Percentiles rank a stretch among this genome's conserved stretches.
Evolutionary conservation across 345 rosid genomes (phyloP).

Genomic region (Schrenkiella parvula): DNA sequence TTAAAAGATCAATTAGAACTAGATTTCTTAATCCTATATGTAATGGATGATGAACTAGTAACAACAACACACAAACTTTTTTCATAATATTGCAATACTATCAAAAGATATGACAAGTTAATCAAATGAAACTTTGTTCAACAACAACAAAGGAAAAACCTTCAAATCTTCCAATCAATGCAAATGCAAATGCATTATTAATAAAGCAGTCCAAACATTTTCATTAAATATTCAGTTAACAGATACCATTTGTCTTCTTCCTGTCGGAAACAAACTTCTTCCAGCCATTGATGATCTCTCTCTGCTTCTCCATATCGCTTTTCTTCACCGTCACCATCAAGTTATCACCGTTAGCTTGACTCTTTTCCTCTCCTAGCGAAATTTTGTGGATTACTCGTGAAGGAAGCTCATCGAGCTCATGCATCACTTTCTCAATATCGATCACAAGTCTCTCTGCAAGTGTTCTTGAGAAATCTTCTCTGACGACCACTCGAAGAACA

Average conservation of each 20-base stretch:
- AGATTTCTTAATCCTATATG: neutral
- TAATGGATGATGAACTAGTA: neutral
- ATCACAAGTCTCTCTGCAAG: slow-evolving; percentile 61
- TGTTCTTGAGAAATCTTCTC: slow-evolving; percentile 79
- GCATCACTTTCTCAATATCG: slow-evolving; percentile 72
- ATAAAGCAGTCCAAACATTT: neutral
- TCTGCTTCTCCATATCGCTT: slow-evolving; percentile 47
- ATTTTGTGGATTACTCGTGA: slow-evolving; percentile 42
- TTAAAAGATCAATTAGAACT: neutral
- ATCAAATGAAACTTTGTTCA: slow-evolving; percentile 11
- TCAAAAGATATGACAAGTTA: slow-evolving; percentile 2
- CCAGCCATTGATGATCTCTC: slow-evolving; percentile 54
- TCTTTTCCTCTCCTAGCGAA: slow-evolving; percentile 27
- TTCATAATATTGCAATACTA: neutral
- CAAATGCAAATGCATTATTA: slow-evolving; percentile 23
- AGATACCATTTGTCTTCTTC: slow-evolving; percentile 38
- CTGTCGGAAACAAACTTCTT: slow-evolving; percentile 45
- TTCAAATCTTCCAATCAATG: slow-evolving; percentile 16
- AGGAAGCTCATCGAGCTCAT: slow-evolving; percentile 68
- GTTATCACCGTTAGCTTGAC: slow-evolving; percentile 20
- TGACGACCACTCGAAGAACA: slow-evolving; percentile 70
- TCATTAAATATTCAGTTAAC: slow-evolving; percentile 20
- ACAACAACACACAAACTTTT: neutral
- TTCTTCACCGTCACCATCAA: slow-evolving; percentile 42
- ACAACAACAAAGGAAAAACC: neutral